Percentiles rank a stretch among this genome's conserved stretches.
phyloP scores from a whole-genome alignment of 306 rosid species.

The Rosa persica region DNA sequence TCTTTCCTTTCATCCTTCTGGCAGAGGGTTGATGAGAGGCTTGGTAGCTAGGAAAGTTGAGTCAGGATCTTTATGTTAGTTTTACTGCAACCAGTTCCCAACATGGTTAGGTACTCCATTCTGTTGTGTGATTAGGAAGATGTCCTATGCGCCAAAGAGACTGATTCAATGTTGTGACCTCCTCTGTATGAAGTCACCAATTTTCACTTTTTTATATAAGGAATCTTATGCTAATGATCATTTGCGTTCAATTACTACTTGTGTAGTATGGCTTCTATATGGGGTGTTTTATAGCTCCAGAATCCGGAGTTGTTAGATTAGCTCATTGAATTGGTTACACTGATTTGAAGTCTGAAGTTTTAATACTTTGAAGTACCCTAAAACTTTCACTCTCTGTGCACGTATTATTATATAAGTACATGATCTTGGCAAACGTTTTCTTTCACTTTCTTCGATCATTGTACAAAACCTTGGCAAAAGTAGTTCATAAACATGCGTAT shows the following conservation, averaged over 20 bases:
- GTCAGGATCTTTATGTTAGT: background rate
- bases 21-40: background rate
- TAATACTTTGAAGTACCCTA: too few species aligned
- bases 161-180: background rate
- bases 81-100: background rate
- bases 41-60: background rate
- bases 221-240: background rate
- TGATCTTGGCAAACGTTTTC: too few species aligned
- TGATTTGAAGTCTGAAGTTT: too few species aligned
- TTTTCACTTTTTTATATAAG: background rate
- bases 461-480: too few species aligned
- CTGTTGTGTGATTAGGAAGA: background rate
- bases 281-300: too few species aligned
- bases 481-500: background rate
- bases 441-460: too few species aligned
- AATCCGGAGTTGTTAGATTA: too few species aligned
- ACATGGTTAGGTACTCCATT: background rate
- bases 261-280: background rate
- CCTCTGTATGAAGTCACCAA: background rate
- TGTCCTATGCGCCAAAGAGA: background rate
- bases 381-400: too few species aligned
- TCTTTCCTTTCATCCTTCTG: background rate
- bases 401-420: too few species aligned
- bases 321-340: too few species aligned
- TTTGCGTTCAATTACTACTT: background rate